These are phyloP conservation scores for Noccaea bulbosa DNA, from an alignment of 345 rosid species.

Conservation along the genomic window DNA sequence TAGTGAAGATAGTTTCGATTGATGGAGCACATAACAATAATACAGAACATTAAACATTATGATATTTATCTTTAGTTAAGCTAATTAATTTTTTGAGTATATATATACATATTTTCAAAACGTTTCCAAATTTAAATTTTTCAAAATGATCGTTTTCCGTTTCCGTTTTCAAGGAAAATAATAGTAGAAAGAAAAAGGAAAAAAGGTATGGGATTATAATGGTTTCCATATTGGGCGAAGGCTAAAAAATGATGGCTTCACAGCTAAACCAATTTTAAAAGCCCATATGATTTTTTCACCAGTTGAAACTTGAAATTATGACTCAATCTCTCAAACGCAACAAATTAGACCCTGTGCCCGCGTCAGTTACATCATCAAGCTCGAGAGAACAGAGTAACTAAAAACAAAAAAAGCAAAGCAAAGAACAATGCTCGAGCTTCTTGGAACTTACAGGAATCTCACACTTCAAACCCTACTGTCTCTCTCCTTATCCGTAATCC, in stretches of 20 bases:
- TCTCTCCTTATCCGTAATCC: slow-evolving; percentile 51
- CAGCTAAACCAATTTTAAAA: not conserved
- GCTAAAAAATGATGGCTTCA: not conserved
- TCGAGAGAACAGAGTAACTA: slow-evolving; percentile 12
- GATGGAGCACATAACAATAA: too few species aligned
- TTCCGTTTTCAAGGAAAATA: too few species aligned
- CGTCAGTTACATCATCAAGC: not conserved
- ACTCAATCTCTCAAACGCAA: too few species aligned
- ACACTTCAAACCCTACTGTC: slow-evolving; percentile 54
- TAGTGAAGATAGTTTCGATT: too few species aligned
- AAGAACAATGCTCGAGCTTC: slow-evolving; percentile 45
- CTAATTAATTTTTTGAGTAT: too few species aligned
- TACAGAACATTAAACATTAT: too few species aligned
- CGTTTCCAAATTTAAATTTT: too few species aligned
- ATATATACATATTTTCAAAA: too few species aligned
- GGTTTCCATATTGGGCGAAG: not conserved
- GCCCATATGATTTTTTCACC: not conserved
- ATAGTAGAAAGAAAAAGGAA: too few species aligned
- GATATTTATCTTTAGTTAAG: too few species aligned
- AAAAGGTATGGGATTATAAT: too few species aligned
- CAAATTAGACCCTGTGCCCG: not conserved
- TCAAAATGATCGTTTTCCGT: too few species aligned
- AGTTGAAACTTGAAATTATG: not conserved
- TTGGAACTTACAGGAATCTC: slow-evolving; percentile 57
- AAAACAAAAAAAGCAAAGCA: not conserved